Percentiles rank a stretch among this genome's conserved stretches.
Conservation (phyloP, 257 asterid species). For the Capsicum rhomboideum region DNA sequence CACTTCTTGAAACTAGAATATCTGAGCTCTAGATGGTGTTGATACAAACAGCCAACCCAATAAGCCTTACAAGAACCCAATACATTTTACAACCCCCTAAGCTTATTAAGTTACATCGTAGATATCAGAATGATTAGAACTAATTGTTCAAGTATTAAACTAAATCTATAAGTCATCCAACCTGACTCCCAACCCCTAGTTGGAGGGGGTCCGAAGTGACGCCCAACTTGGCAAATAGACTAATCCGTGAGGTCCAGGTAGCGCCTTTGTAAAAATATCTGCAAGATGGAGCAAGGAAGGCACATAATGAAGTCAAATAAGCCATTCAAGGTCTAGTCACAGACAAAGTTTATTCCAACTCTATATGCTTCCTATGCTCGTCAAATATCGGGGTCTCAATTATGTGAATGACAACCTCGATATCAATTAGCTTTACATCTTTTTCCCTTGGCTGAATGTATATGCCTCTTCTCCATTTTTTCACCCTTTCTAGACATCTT, state of each 20-base stretch:
- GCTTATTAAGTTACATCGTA: neutral
- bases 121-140: neutral
- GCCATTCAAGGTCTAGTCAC: neutral
- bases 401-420: neutral
- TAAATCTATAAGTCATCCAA: too few relatives aligned
- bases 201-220: neutral
- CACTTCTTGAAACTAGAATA: neutral
- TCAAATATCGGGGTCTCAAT: neutral
- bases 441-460: neutral
- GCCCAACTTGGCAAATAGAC: neutral
- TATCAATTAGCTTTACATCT: neutral
- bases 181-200: neutral
- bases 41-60: neutral
- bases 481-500: neutral
- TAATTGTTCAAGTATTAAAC: too few relatives aligned
- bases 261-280: neutral
- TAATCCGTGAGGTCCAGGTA: neutral
- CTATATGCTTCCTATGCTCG: neutral
- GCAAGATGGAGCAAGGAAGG: neutral
- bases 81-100: neutral
- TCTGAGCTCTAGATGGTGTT: neutral
- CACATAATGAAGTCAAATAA: too few relatives aligned
- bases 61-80: neutral
- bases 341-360: neutral
- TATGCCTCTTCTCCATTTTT: neutral